Base-by-base conservation (phyloP, 768 basidiomycete genomes). In the Amanita muscaria region DNA sequence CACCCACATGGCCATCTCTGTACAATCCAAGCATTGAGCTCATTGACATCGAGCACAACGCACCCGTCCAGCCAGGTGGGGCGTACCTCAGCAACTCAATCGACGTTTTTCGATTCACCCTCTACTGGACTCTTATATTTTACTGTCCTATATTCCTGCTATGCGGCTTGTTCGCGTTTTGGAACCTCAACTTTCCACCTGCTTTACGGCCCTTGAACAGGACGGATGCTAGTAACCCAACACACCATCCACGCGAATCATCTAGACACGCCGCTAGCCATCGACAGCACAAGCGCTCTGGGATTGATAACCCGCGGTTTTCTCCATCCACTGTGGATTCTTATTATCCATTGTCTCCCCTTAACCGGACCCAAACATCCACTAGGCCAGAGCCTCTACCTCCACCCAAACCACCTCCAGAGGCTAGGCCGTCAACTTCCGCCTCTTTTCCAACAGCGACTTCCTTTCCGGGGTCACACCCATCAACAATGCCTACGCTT, bases 11-110 rank as follows among this genome's bases (percentile, higher is more conserved):
- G 74, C 73, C 74, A 3, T 72, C 72, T 1, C 61, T 77, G 22
- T 77, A 77, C 48, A 62, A 68, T 41, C 73, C 71, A 15, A 65
- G 69, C 15, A 36, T 73, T n/a, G 74, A 77, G 51, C 64, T 75
- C 12, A 58, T 73, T 18, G 58, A 67, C 47, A 69, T 74, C 32
- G 53, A 61, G 18, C 64, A 72, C 49, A 53, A 57, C 9, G 53
- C 56, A 30, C 62, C 72, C 5, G 60, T 59, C 8, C 72, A 72
- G 49, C 59, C 60, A 25, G 61, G 58, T n/a, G 73, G 63, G 2
- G 51, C 56, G 5, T 75, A 77, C 59, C 61, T 77, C 12, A 60
- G 64, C 47, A 56, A 61, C 49, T 62, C 69, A 15, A 42, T 54
- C 40, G 73, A 77, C 49, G 56, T 75, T 19, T 74, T 77, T 55